Evolutionary conservation across 352 stramenopile species (phyloP), one percentile per base, ranked within the genome.

Genomic region (Pythium rhizo-oryzae): DNA sequence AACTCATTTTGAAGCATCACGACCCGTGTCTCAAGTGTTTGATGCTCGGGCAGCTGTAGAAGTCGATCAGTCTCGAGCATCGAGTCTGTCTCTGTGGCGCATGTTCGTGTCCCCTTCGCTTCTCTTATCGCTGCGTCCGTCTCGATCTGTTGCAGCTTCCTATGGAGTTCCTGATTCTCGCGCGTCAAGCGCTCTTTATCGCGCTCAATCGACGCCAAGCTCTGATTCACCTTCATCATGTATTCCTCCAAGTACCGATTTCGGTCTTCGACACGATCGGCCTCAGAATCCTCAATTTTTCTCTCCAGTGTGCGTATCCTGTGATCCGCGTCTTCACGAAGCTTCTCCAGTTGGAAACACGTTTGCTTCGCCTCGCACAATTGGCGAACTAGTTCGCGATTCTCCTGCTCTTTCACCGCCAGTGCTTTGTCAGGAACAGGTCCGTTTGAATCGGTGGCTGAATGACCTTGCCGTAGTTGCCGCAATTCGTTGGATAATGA

Each of bases 301-400:
- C 35, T 49, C 9, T 64, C 39, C 9, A 70, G 56, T 15, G 53
- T 28, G 3, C 28, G 21, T 15, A 37, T 19, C 21, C 16, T 71
- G 62, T 35, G 74, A 25, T 49, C 67, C 51, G 43, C 62, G 25
- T 56, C 28, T 15, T 46, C 28, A 56, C 43, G 46, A 28, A 47
- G 11, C 25, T n/a, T 23, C 18, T 61, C 61, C 0, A 54, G 28
- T 35, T 61, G 11, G 7, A 68, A 72, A 30, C 59, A 76, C 47
- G 76, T 75, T 24, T 78, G 70, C 47, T 81, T 83, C 1, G 79
- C 72, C 8, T 65, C 65, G 23, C 70, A 80, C 4, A 90, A 58
- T 39, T 80, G 79, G 25, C 81, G 77, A 46, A 86, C 53, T 12
- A 90, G 72, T 5, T 72, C 49, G 3, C 78, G 54, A 21, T 79